Evolutionary conservation across 2,329 filamentous ascomycete species (phyloP).

Genomic region (Myriosclerotinia scirpicola): DNA sequence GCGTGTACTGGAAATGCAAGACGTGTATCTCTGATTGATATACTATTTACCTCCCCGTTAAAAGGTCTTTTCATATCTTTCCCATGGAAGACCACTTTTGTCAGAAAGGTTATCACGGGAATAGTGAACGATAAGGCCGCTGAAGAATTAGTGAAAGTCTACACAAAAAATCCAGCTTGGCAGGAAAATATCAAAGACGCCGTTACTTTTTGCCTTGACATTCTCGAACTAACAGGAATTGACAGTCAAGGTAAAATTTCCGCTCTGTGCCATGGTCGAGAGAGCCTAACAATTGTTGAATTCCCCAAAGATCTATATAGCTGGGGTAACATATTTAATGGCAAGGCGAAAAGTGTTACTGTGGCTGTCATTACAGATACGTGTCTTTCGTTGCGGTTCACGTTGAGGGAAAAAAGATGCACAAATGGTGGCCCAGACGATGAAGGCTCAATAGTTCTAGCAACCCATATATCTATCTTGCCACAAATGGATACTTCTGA

Average conservation of each 20-base stretch:
- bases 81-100: not conserved
- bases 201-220: not conserved
- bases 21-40: not conserved
- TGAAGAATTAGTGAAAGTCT: not conserved
- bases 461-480: not conserved
- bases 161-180: not conserved
- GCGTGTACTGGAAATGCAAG: not conserved
- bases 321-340: not conserved
- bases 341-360: not conserved
- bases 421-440: not conserved
- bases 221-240: not conserved
- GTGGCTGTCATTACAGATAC: not conserved
- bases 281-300: not conserved
- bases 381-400: not conserved
- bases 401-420: not conserved
- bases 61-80: not conserved
- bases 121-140: not conserved
- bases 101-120: not conserved
- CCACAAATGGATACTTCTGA: too few species aligned
- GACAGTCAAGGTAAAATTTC: not conserved
- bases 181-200: not conserved
- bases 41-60: not conserved
- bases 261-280: not conserved
- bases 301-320: not conserved
- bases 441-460: not conserved